A percentile compares a stretch with the other conserved stretches of the same genome.
These are phyloP conservation scores for Trichoderma gamsii DNA, from an alignment of 495 filamentous ascomycete genomes.

Conservation along the genomic window DNA sequence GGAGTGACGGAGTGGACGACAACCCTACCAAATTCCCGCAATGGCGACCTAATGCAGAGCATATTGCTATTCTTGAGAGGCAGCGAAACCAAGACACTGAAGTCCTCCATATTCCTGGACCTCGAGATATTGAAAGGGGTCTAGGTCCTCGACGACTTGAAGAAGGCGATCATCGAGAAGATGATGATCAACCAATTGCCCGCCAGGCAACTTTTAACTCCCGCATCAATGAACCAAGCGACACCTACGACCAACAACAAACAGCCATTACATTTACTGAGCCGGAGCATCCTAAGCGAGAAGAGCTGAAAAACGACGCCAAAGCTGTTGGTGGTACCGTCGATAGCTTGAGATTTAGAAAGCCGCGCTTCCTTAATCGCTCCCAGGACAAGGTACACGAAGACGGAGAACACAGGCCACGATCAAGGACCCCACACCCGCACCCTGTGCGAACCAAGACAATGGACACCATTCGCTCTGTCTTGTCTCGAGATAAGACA, in stretches of 20 bases:
- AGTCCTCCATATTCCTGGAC: constrained; percentile 77
- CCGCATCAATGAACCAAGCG: constrained; percentile 26
- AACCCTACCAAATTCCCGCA: constrained; percentile 42
- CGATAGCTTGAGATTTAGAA: constrained; percentile 32
- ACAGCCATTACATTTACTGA: constrained; percentile 60
- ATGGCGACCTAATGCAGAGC: constrained; percentile 59
- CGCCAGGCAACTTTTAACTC: constrained; percentile 21
- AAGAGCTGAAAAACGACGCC: constrained; percentile 33
- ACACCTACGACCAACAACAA: constrained; percentile 36
- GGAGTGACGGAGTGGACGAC: constrained; percentile 37
- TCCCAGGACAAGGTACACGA: constrained; percentile 20
- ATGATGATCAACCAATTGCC: constrained; percentile 21
- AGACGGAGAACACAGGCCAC: constrained; percentile 17
- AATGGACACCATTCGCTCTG: constrained; percentile 18
- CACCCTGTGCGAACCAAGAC: constrained; percentile 1
- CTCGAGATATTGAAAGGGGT: constrained; percentile 77
- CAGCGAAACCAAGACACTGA: constrained; percentile 72
- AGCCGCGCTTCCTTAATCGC: constrained; percentile 23
- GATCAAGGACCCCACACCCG: not conserved
- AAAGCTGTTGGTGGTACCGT: constrained; percentile 29
- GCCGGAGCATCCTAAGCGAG: constrained; percentile 39
- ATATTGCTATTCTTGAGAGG: constrained; percentile 80
- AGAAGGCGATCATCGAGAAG: constrained; percentile 21
- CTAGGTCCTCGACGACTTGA: constrained; percentile 58
- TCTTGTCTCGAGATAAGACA: constrained; percentile 34